phyloP scores from a whole-genome alignment of 78 protist species.

The Cavenderia fasciculata region DNA sequence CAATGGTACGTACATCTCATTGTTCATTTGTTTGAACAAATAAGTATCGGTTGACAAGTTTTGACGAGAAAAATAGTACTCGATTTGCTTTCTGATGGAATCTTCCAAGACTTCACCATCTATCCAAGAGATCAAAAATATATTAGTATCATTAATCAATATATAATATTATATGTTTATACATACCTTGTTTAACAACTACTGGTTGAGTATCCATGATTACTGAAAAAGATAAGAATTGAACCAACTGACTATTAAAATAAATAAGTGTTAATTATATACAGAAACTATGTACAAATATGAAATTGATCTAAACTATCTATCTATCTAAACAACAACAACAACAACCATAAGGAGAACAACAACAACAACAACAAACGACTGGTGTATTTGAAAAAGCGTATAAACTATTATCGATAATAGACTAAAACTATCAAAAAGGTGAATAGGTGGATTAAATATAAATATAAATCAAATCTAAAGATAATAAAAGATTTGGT shows the following conservation, averaged over 20 bases:
- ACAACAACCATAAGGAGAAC: not conserved
- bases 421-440: too few species aligned
- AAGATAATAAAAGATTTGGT: not conserved
- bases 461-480: not conserved
- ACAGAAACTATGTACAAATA: not conserved
- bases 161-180: too few species aligned
- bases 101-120: slow-evolving; percentile 59
- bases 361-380: not conserved
- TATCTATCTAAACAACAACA: too few species aligned
- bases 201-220: not conserved
- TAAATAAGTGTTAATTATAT: not conserved
- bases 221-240: not conserved
- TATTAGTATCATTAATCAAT: too few species aligned
- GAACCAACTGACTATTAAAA: not conserved
- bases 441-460: not conserved
- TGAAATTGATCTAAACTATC: not conserved
- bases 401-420: not conserved
- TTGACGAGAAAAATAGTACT: slow-evolving; percentile 76
- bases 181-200: not conserved
- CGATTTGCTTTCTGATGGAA: slow-evolving; percentile 56
- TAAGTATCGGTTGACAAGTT: slow-evolving; percentile 63
- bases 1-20: slow-evolving; percentile 69
- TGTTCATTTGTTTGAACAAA: slow-evolving; percentile 50
- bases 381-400: not conserved
- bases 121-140: too few species aligned